Percentiles rank a stretch among this genome's conserved stretches.
phyloP scores from a whole-genome alignment of 1,139 yeast genomes.

The Geotrichum restrictum region DNA sequence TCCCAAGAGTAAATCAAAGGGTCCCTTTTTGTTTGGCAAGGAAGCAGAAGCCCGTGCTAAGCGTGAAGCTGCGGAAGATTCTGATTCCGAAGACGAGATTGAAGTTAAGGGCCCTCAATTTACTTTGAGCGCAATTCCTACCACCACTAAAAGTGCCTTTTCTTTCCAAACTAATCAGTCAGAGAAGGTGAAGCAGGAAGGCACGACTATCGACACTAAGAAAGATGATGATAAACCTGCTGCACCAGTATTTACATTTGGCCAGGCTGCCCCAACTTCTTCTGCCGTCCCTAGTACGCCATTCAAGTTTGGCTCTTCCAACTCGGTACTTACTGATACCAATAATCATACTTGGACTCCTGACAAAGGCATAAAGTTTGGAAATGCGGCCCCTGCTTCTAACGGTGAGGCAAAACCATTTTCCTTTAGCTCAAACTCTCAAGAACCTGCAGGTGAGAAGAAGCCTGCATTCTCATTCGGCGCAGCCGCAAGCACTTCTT shows the following conservation, averaged over 20 bases:
- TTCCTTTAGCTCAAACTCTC: constrained; percentile 30
- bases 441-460: constrained; percentile 9
- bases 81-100: constrained; percentile 33
- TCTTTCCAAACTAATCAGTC: constrained; percentile 16
- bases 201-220: no score
- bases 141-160: constrained; percentile 57
- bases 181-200: constrained; percentile 8
- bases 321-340: constrained; percentile 20
- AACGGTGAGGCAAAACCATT: constrained; percentile 23
- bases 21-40: constrained; percentile 46
- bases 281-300: constrained; percentile 19
- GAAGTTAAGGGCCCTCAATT: constrained; percentile 61
- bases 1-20: constrained; percentile 50
- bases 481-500: constrained; percentile 1
- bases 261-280: constrained; percentile 22
- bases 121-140: constrained; percentile 51
- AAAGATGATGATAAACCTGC: constrained; percentile 12
- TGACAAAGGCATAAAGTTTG: constrained; percentile 38
- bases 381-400: constrained; percentile 17
- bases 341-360: constrained; percentile 36
- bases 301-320: constrained; percentile 20
- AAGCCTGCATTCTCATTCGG: constrained; percentile 34
- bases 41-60: constrained; percentile 14
- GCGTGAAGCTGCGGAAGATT: constrained; percentile 34
- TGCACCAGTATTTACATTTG: constrained; percentile 23